phyloP scores from a whole-genome alignment of 2,329 filamentous ascomycete genomes.

The Pseudopyrenochaeta lycopersici region DNA sequence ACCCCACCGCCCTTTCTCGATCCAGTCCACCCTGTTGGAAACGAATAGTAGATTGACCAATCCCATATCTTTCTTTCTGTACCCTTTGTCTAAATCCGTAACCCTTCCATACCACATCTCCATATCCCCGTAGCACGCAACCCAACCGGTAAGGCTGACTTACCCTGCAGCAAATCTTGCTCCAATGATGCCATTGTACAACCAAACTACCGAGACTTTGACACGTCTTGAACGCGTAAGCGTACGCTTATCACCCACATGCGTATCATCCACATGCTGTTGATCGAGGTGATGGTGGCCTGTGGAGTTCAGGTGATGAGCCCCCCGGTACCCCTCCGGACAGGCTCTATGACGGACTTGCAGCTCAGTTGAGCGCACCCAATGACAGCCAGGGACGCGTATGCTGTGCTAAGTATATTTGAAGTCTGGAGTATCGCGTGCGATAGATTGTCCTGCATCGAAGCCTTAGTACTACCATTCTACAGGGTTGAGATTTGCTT shows the following conservation, averaged over 20 bases:
- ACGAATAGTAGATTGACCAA: neutral
- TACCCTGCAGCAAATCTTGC: conserved; percentile 14
- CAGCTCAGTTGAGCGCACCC: neutral
- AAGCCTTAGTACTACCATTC: neutral
- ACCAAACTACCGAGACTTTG: conserved; percentile 8
- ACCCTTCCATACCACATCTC: neutral
- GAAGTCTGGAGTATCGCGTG: conserved; percentile 30
- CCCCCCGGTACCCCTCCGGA: conserved; percentile 26
- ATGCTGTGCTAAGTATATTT: conserved; percentile 15
- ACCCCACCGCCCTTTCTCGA: neutral
- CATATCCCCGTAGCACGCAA: neutral
- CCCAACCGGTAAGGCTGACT: conserved; percentile 14
- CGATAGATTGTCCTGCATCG: conserved; percentile 33
- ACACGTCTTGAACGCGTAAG: conserved; percentile 23
- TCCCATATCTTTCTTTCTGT: neutral
- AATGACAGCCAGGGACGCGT: conserved; percentile 17
- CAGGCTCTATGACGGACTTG: conserved; percentile 7
- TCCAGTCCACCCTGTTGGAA: neutral
- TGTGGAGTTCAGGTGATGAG: conserved; percentile 3
- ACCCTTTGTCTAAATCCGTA: neutral
- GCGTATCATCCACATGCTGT: neutral
- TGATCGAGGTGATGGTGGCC: neutral
- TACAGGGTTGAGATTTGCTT: neutral
- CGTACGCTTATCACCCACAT: conserved; percentile 2
- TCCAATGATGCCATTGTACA: conserved; percentile 13